These are phyloP conservation scores for Geotrichum histeridarum DNA, from an alignment of 1,139 yeast species.

Conservation along the genomic window DNA sequence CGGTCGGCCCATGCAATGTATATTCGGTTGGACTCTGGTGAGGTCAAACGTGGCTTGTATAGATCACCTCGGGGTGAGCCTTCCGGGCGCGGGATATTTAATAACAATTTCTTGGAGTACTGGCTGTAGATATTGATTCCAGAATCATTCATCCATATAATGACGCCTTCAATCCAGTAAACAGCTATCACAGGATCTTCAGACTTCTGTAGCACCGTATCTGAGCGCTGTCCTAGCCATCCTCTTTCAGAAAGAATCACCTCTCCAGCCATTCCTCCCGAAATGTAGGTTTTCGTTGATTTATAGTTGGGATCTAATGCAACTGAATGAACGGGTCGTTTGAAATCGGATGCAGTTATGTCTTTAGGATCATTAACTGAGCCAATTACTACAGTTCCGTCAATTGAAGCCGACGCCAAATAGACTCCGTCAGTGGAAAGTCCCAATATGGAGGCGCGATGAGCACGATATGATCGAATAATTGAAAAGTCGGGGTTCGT, in stretches of 20 bases:
- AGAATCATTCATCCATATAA: conserved; percentile 80
- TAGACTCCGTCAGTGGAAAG: conserved; percentile 62
- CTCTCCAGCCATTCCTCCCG: conserved; percentile 91
- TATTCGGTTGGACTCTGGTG: conserved; percentile 63
- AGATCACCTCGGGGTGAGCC: conserved; percentile 70
- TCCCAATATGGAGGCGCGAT: conserved; percentile 75
- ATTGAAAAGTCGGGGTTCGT: conserved; percentile 51
- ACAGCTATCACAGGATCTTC: conserved; percentile 72
- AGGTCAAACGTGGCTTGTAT: conserved; percentile 74
- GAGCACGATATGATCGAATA: conserved; percentile 73
- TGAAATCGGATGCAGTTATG: conserved; percentile 71
- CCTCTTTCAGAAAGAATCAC: conserved; percentile 68
- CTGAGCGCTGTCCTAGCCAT: conserved; percentile 82
- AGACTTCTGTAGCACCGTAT: conserved; percentile 55
- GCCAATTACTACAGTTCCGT: conserved; percentile 85
- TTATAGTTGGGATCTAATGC: conserved; percentile 68
- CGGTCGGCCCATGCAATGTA: conserved; percentile 80
- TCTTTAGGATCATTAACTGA: conserved; percentile 59
- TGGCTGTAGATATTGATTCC: conserved; percentile 52
- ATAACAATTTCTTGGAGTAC: conserved; percentile 34
- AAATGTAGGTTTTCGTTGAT: conserved; percentile 58
- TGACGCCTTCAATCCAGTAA: conserved; percentile 50
- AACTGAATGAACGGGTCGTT: conserved; percentile 84
- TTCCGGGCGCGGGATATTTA: conserved; percentile 53
- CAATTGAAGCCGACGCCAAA: conserved; percentile 86